Base-by-base conservation (phyloP, 2,329 filamentous ascomycete species). In the Beauveria scarabaeidicola region DNA sequence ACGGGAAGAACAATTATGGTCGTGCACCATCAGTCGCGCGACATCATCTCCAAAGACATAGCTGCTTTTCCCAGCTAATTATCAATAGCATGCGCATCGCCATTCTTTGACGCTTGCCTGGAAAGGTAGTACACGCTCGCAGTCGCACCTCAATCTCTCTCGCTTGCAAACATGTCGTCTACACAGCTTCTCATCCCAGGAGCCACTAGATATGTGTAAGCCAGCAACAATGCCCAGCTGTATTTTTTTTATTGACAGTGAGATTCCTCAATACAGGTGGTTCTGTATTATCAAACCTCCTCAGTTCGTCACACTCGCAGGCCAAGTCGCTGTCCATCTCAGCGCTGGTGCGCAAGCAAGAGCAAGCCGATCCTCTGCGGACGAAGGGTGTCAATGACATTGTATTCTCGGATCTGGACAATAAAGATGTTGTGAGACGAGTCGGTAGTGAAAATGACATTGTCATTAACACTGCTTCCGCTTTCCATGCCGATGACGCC, bases 381-480 rank as follows among this genome's bases (percentile, higher is more conserved):
- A 19, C 59, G 2, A 61, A 63, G 25, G 64, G 67, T 15, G 58
- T 70, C 51, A 63, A 63, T 10, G 48, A 64, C 11, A 60, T 70
- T 50, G 27, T 47, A 23, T 56, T 69, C 25, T 68, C 68, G 38
- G 46, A 7, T 4, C 47, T 64, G 1, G 64, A 70, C 43, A 65
- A 71, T 57, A 60, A 62, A 0, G 63, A 64, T 4, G 17, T 62
- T 11, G 23, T 70, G 8, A 61, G 53, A 41, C 59, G 61, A 11
- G 53, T 60, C 7, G 69, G 69, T 1, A 62, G 63, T 44, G 62
- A 68, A 55, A 63, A 68, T 23, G 68, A 70, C 47, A 62, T 79
- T 57, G 71, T 81, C 8, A 72, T 81, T 53, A 74, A 78, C 63
- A 70, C 75, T 0, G 74, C 75, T 1, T 65, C 67, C 2, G 74